Percentiles rank a stretch among this genome's conserved stretches.
Conservation (phyloP, 148 eudicot genomes). For the Limonium bicolor region DNA sequence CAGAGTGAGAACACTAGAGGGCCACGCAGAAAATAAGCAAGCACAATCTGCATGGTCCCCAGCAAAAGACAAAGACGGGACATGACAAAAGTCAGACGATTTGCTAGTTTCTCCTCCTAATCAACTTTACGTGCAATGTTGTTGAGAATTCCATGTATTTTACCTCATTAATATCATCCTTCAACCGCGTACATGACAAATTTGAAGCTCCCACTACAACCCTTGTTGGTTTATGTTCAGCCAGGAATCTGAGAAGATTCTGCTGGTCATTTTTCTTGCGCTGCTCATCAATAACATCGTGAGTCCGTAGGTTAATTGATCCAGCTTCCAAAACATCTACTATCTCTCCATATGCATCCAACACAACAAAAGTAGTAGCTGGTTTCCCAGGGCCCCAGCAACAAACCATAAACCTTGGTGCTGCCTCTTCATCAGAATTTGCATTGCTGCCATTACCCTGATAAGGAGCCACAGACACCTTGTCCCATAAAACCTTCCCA, state of each 20-base stretch:
- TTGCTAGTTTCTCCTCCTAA: no score
- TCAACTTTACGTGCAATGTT: no score
- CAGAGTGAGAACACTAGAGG: no score
- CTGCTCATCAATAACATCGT: constrained; percentile 60
- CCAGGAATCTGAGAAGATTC: constrained; percentile 68
- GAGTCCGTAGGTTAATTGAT: constrained; percentile 54
- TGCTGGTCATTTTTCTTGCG: constrained; percentile 91
- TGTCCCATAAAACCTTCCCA: constrained; percentile 66
- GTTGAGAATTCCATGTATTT: no score
- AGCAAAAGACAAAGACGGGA: no score
- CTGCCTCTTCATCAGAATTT: constrained; percentile 65
- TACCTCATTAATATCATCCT: constrained; percentile 96
- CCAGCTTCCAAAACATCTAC: constrained; percentile 75
- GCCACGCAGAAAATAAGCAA: no score
- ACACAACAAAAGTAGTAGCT: constrained; percentile 83
- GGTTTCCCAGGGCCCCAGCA: constrained; percentile 98
- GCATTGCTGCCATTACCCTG: constrained; percentile 60
- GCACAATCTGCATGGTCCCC: no score
- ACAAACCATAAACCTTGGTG: constrained; percentile 98
- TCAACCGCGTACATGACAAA: constrained; percentile 68
- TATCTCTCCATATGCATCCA: constrained; percentile 93
- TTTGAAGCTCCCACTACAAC: constrained; percentile 84
- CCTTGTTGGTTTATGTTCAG: constrained; percentile 93
- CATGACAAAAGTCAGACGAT: no score
- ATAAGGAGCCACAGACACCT: constrained; percentile 84